A percentile compares a stretch with the other conserved stretches of the same genome.
Conservation (phyloP, 2,329 filamentous ascomycete species). For the Sclerotinia spermophila region DNA sequence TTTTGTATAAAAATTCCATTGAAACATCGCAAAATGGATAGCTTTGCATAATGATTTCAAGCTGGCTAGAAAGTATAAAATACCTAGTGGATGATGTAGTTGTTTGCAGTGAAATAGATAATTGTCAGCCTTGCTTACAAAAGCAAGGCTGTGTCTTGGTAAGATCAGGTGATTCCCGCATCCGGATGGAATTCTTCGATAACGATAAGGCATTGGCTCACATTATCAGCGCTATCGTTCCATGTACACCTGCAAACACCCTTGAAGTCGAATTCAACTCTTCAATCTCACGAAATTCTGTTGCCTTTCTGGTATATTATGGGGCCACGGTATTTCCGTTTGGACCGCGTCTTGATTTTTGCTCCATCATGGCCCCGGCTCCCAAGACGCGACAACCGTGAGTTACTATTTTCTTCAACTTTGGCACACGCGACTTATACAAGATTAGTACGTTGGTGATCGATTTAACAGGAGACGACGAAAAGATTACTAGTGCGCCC, state of each 20-base stretch:
- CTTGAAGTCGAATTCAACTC: neutral
- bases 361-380: conserved; percentile 3
- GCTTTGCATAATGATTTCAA: neutral
- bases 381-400: conserved; percentile 4
- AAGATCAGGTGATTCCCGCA: neutral
- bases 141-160: neutral
- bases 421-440: conserved; percentile 5
- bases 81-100: neutral
- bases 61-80: neutral
- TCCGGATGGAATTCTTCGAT: neutral
- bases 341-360: neutral
- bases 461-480: conserved; percentile 10
- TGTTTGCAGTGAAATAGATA: neutral
- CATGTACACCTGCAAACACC: neutral
- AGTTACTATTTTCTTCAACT: conserved; percentile 3
- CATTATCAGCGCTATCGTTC: neutral
- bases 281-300: neutral
- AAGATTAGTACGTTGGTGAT: conserved; percentile 6
- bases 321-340: neutral
- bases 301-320: neutral
- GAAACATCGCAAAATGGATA: neutral
- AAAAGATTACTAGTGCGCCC: neutral
- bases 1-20: neutral
- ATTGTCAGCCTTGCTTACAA: neutral
- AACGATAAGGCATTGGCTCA: conserved; percentile 3